Evolutionary conservation across 371 early-diverging fungal genomes (phyloP).

Genomic region (Apophysomyces variabilis): DNA sequence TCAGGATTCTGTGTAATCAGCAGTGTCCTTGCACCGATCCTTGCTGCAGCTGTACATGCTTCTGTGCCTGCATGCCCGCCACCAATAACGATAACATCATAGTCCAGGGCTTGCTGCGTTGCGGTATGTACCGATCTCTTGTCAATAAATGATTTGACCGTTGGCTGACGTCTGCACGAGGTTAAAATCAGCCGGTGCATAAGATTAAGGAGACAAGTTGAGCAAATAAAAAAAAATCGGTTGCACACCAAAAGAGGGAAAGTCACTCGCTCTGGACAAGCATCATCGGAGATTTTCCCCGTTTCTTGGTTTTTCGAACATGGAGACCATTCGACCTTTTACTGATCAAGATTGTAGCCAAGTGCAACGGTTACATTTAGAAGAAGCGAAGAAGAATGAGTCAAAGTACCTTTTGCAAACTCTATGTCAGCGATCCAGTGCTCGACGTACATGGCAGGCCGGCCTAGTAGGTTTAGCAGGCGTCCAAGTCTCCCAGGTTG

Average conservation of each 20-base stretch:
- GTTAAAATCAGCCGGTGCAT: conserved; percentile 1
- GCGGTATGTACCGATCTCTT: conserved; percentile 2
- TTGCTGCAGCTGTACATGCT: conserved; percentile 83
- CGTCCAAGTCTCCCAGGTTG: conserved; percentile 20
- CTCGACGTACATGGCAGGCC: conserved; percentile 40
- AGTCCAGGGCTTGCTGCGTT: conserved; percentile 29
- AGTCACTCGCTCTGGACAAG: neutral
- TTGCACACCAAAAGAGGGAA: neutral
- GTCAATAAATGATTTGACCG: neutral
- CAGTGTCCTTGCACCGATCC: conserved; percentile 78
- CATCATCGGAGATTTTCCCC: conserved; percentile 1
- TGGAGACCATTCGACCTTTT: conserved; percentile 18
- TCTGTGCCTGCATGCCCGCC: conserved; percentile 92
- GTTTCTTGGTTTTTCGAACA: neutral
- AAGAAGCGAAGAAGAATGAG: conserved; percentile 12
- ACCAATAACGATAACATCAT: conserved; percentile 81
- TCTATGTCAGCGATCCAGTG: conserved; percentile 12
- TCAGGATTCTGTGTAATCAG: conserved; percentile 79
- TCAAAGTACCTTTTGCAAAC: conserved; percentile 5
- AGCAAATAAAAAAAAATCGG: neutral
- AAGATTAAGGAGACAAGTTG: neutral
- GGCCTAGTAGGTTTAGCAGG: conserved; percentile 39
- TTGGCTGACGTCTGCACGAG: neutral
- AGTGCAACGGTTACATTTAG: conserved; percentile 13
- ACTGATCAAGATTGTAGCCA: conserved; percentile 7